Evolutionary conservation across 2,329 filamentous ascomycete genomes (phyloP).

Genomic region (Corynespora cassiicola): DNA sequence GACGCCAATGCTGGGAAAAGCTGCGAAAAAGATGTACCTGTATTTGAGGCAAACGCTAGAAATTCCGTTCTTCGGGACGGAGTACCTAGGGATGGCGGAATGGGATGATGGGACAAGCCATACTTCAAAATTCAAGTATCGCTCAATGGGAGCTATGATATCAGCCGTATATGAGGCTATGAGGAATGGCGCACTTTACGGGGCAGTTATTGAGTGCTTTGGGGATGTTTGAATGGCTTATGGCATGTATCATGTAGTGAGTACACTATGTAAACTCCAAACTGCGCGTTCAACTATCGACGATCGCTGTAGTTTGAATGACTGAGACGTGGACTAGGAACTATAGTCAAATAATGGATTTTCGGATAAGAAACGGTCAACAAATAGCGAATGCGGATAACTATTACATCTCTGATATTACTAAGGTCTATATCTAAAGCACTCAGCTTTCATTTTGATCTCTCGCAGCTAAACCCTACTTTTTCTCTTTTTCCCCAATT

Average conservation of each 20-base stretch:
- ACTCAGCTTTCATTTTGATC: neutral
- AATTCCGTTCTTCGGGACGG: slow-evolving; percentile 20
- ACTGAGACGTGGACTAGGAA: no score
- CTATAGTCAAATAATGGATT: no score
- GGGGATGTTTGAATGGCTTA: no score
- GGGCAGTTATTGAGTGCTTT: slow-evolving; percentile 11
- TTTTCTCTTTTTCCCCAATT: slow-evolving; percentile 5
- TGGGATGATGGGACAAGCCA: slow-evolving; percentile 17
- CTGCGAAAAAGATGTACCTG: slow-evolving; percentile 12
- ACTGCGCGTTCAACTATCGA: no score
- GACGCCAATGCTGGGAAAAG: slow-evolving; percentile 16
- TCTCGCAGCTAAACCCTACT: neutral
- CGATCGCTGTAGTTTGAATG: no score
- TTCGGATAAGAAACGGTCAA: no score
- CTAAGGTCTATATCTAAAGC: no score
- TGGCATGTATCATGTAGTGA: no score
- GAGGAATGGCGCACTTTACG: slow-evolving; percentile 13
- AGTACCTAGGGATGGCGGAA: slow-evolving; percentile 15
- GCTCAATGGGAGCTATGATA: slow-evolving; percentile 15
- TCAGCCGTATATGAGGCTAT: slow-evolving; percentile 18
- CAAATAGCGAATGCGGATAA: no score
- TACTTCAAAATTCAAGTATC: slow-evolving; percentile 12
- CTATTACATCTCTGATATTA: no score
- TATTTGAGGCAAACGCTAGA: slow-evolving; percentile 16
- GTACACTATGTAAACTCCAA: no score